A percentile compares a stretch with the other conserved stretches of the same genome.
These are phyloP conservation scores for Cutaneotrichosporon mucoides DNA, from an alignment of 1,284 basidiomycete species.

Conservation along the genomic window DNA sequence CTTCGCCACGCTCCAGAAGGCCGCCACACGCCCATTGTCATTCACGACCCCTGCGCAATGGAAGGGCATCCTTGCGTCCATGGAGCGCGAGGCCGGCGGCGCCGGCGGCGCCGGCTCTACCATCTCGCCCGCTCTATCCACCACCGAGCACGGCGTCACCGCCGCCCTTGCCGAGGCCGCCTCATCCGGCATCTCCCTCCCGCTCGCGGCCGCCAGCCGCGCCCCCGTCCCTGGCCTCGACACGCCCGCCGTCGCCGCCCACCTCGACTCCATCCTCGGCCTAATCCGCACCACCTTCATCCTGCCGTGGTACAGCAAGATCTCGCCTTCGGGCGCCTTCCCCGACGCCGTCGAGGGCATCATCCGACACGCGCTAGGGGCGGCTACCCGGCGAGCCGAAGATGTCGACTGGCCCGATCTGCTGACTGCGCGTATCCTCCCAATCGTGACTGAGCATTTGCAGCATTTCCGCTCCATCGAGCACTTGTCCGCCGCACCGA, in stretches of 20 bases:
- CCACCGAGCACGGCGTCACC: neutral
- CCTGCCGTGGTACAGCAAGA: conserved; percentile 72
- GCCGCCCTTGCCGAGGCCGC: conserved; percentile 2
- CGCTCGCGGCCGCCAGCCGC: neutral
- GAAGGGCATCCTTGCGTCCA: neutral
- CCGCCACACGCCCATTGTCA: conserved; percentile 5
- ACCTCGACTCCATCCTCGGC: conserved; percentile 70
- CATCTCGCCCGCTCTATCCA: neutral
- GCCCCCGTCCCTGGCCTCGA: conserved; percentile 8
- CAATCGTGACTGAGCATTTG: conserved; percentile 80
- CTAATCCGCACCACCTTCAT: conserved; percentile 79
- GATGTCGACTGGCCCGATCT: conserved; percentile 70
- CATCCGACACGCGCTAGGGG: conserved; percentile 63
- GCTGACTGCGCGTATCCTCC: conserved; percentile 75
- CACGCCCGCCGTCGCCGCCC: conserved; percentile 53
- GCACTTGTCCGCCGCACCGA: conserved; percentile 46
- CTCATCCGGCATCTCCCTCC: neutral
- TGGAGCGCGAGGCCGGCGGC: neutral
- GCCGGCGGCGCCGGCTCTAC: neutral
- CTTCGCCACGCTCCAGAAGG: conserved; percentile 5
- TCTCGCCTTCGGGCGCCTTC: conserved; percentile 81
- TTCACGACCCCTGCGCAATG: conserved; percentile 5
- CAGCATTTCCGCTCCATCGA: conserved; percentile 91
- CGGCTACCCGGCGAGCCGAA: conserved; percentile 57
- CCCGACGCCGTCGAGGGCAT: conserved; percentile 74